Base-by-base conservation (phyloP, 441 rosid species). In the Iberis amara region DNA sequence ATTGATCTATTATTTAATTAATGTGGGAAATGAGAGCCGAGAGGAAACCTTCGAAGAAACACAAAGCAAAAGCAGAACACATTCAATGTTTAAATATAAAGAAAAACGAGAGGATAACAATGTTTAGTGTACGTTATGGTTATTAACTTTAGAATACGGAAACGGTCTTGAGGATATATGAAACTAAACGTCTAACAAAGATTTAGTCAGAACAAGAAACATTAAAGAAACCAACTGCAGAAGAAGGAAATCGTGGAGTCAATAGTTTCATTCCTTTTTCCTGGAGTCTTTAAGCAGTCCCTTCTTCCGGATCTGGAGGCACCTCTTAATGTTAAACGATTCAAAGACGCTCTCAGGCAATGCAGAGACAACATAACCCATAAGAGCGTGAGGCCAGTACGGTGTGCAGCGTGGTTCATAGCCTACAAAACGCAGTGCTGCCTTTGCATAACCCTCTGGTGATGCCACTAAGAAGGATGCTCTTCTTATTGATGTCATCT, bases 401-500 rank as follows among this genome's bases (percentile, higher is more conserved):
- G 96, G 96, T 1, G 92, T 87, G 83, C 95, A 85, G 0, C 81
- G 85, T 36, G 92, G 78, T 58, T 83, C 98, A 3, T 85, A 80
- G 10, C 96, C 95, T 52, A 90, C 64, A 73, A 72, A 81, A 12
- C 80, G 78, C 73, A 90, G 7, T 31, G 76, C 92, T 57, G 92
- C 89, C 47, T 57, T 61, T 41, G 95, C 96, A 57, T 90, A 90
- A n/a, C 82, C 82, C 6, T 85, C 90, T 4, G 80, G 50, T 1
- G 96, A 87, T 36, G 96, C 96, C 45, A 83, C 81, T 35, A 85
- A 72, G 76, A 87, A 80, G 21, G 96, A 90, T 11, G 96, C 80
- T 61, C 76, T 75, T 69, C 61, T 83, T 59, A 90, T 85, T 6
- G 83, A 77, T 2, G 98, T 88, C 95, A 87, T 90, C 71, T 83